These are phyloP conservation scores for Pyricularia sp. DNA, from an alignment of 2,329 filamentous ascomycete genomes.

Conservation along the genomic window DNA sequence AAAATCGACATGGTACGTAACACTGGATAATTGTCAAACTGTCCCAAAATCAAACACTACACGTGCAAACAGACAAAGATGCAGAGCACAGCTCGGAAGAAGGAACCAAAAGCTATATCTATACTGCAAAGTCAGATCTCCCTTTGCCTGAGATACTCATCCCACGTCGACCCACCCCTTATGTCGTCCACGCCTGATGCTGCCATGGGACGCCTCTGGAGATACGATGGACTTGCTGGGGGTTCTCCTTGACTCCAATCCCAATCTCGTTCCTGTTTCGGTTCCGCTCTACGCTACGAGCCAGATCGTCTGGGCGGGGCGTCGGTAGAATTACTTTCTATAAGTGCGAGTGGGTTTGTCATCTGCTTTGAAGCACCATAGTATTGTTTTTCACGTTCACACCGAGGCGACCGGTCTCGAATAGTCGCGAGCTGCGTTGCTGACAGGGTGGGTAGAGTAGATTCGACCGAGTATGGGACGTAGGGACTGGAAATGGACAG, in stretches of 20 bases:
- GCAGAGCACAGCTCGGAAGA: background rate
- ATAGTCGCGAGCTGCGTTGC: background rate
- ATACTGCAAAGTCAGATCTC: background rate
- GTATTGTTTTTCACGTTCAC: slow-evolving; percentile 1
- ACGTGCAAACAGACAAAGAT: background rate
- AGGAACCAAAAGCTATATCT: background rate
- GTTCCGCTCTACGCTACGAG: background rate
- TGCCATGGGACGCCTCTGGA: no score
- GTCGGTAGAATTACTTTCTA: background rate
- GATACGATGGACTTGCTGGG: background rate
- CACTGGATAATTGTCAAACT: no score
- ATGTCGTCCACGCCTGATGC: background rate
- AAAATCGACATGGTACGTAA: no score
- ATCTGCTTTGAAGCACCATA: background rate
- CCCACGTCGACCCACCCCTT: background rate
- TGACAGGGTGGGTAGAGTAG: background rate
- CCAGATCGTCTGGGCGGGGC: background rate
- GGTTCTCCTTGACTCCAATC: background rate
- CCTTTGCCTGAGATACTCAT: background rate
- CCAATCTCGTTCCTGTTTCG: background rate
- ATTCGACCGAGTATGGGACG: background rate
- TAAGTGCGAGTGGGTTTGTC: background rate
- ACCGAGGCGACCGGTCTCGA: background rate
- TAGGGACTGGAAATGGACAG: background rate
- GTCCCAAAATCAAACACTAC: no score